Evolutionary conservation across 306 rosid species (phyloP), one percentile per base, ranked within the genome.

Genomic region (Prunus salicina): DNA sequence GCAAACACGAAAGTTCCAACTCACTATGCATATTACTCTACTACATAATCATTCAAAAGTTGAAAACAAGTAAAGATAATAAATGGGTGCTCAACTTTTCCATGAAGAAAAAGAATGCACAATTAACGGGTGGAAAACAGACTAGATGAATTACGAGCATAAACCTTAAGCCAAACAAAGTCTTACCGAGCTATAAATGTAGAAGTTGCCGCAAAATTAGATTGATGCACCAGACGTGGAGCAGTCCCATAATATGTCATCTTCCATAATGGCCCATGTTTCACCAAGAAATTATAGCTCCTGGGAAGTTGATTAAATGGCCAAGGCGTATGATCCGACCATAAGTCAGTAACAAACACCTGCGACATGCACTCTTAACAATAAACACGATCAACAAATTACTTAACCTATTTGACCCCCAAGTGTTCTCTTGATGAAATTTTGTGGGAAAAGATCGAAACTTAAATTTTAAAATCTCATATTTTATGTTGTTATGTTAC

Each of bases 301-400:
- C 92, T 84, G 45, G 98, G 98, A 75, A 93, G 90, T 83, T 93
- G 98, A 78, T 93, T 93, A 78, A 93, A 93, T 8, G 98, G 98
- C 98, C 98, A 93, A 65, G 98, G 98, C 18, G 98, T 93, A 81
- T 93, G 98, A 53, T 93, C 97, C 61, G 98, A 50, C 98, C 98
- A 93, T 68, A 93, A 87, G 90, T 93, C 98, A 68, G 98, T 91
- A 68, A 93, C 83, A 81, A 93, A 93, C 74, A 93, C 98, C 98
- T 93, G 91, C 46, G 64, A 79, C 56, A 66, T 12, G 25, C 76
- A 71, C 84, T 71, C 81, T 81, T 84, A 73, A 77, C 69, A 67
- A 47, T 70, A 60, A 84, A 64, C 22, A 50, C 57, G 45, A 79
- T 67, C 71, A 79, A 71, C 74, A 83, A 71, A 75, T 56, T 25